These are phyloP conservation scores for Aspergillus versicolor DNA, from an alignment of 2,329 filamentous ascomycete species.

Conservation along the genomic window DNA sequence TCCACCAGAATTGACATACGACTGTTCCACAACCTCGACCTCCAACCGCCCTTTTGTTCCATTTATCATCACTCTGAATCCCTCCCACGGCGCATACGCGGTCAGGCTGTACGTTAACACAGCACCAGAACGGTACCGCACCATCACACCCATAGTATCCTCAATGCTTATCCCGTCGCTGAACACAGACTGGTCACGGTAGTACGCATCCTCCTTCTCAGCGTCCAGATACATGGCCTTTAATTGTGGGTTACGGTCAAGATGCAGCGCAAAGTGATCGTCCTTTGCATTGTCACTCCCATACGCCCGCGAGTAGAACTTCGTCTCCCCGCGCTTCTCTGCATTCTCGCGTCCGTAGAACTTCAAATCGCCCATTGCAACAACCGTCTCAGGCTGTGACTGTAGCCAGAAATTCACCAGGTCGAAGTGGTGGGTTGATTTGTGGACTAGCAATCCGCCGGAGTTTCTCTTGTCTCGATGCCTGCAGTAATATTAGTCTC, in stretches of 20 bases:
- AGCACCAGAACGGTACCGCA: slow-evolving; percentile 57
- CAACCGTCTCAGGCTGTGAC: slow-evolving; percentile 56
- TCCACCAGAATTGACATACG: slow-evolving; percentile 60
- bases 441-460: slow-evolving; percentile 61
- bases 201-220: slow-evolving; percentile 63
- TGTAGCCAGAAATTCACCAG: slow-evolving; percentile 64
- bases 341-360: slow-evolving; percentile 65
- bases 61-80: slow-evolving; percentile 28
- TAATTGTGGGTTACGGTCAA: slow-evolving; percentile 54
- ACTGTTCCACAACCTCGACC: slow-evolving; percentile 58
- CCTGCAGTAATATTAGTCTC: slow-evolving; percentile 29
- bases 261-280: slow-evolving; percentile 60
- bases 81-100: slow-evolving; percentile 60
- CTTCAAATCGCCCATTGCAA: slow-evolving; percentile 57
- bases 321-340: slow-evolving; percentile 52
- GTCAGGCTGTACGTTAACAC: slow-evolving; percentile 55
- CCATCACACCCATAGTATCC: slow-evolving; percentile 62
- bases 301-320: slow-evolving; percentile 47
- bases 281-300: slow-evolving; percentile 52
- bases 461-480: slow-evolving; percentile 62
- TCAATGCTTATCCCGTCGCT: slow-evolving; percentile 64
- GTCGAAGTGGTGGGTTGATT: slow-evolving; percentile 65
- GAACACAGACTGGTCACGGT: slow-evolving; percentile 63
- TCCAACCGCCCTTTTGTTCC: slow-evolving; percentile 60
- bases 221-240: slow-evolving; percentile 62